Evolutionary conservation across 805 yeast species (phyloP), one percentile per base, ranked within the genome.

Genomic region (Ogataea paraovalis): DNA sequence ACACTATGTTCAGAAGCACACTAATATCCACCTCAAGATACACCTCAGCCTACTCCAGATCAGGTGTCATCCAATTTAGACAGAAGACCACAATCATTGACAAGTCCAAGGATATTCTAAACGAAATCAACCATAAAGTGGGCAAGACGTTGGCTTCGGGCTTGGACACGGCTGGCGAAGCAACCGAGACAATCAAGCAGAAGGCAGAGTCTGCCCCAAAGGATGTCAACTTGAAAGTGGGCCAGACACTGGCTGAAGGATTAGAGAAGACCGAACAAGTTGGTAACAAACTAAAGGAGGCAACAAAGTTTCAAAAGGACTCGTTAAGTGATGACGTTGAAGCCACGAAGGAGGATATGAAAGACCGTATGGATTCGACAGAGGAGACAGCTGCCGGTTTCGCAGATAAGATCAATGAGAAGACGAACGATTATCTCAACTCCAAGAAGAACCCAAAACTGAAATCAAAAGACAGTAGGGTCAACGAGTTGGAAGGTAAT

Each of bases 111-210:
- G 65, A 60, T 30, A 53, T 53, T 6, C 48, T 60, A 39, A 43
- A 56, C 4, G 42, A 45, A 18, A 45, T 61, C 47, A 57, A 56
- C 39, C 14, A 52, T 48, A 71, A 68, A 55, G 67, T 70, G n/a
- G 76, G 75, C 8, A 64, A 71, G 49, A 65, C 63, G 8, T 61
- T 69, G 16, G 75, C 75, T n/a, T 64, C 61, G 19, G 71, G 73
- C 2, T 58, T 72, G 16, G 34, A 14, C 12, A 14, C 16, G 4
- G 34, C 34, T 30, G 34, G 12, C 6, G 12, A 30, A 14, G 34
- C 16, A 12, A 7, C 34, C 16, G 34, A 14, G 13, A 12, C 34
- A 30, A 14, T 30, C 16, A 30, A 30, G 16, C 14, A 30, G 6
- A 12, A 7, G 12, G 12, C 34, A 4, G 6, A 14, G 13, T 12